Evolutionary conservation across 495 filamentous ascomycete genomes (phyloP).

Genomic region (Rhizodiscina lignyota): DNA sequence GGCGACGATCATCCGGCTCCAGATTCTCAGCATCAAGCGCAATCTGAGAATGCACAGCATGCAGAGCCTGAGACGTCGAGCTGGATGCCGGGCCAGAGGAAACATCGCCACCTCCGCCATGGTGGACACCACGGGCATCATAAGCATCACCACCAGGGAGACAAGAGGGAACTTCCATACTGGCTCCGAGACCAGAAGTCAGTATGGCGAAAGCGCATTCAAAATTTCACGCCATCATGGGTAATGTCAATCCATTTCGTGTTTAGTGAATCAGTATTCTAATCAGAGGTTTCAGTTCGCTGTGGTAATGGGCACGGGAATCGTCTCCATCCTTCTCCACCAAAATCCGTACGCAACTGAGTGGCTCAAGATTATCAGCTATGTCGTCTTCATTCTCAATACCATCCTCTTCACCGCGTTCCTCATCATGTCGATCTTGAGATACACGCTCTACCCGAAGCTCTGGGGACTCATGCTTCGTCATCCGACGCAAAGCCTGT

Average conservation of each 20-base stretch:
- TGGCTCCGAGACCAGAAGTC: background rate
- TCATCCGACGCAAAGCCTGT: slow-evolving; percentile 42
- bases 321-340: slow-evolving; percentile 17
- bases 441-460: slow-evolving; percentile 40
- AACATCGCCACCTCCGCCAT: no score
- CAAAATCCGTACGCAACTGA: slow-evolving; percentile 16
- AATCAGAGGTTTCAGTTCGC: no score
- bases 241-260: slow-evolving; percentile 1
- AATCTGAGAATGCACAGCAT: no score
- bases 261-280: background rate
- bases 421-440: slow-evolving; percentile 28
- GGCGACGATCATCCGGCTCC: no score
- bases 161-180: no score
- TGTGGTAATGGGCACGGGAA: slow-evolving; percentile 23
- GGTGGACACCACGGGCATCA: no score
- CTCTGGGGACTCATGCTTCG: slow-evolving; percentile 38
- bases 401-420: slow-evolving; percentile 31
- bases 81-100: no score
- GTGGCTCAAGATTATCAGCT: slow-evolving; percentile 19
- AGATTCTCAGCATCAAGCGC: no score
- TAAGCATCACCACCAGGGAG: no score
- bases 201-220: slow-evolving; percentile 7
- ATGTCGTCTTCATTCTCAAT: slow-evolving; percentile 34
- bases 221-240: slow-evolving; percentile 13
- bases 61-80: no score